Conservation (phyloP, 306 rosid genomes). For the Quercus robur region DNA sequence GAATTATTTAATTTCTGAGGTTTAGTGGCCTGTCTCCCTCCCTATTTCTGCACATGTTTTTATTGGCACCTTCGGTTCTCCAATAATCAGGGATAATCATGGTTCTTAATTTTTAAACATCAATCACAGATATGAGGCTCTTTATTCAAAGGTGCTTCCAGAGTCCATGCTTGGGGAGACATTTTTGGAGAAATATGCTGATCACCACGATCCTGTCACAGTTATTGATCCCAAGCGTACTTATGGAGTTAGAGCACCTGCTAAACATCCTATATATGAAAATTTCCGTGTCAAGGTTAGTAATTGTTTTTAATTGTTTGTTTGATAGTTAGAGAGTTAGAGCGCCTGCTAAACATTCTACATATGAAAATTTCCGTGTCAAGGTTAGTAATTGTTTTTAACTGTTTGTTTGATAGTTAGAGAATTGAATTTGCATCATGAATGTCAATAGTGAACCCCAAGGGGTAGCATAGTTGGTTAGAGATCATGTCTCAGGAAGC, state of each 20-base stretch:
- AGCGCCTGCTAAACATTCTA: slow-evolving; percentile 76
- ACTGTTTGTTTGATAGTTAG: slow-evolving; percentile 4
- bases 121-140: slow-evolving; percentile 62
- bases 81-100: not conserved
- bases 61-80: not conserved
- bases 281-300: slow-evolving; percentile 96
- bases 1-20: slow-evolving; percentile 4
- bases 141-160: slow-evolving; percentile 61
- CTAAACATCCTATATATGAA: slow-evolving; percentile 85
- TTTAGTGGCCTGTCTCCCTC: not conserved
- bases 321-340: slow-evolving; percentile 3
- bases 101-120: slow-evolving; percentile 8
- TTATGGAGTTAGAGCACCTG: slow-evolving; percentile 66
- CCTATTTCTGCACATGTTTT: not conserved
- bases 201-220: slow-evolving; percentile 83
- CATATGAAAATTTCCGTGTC: slow-evolving; percentile 90
- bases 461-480: no score
- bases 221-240: slow-evolving; percentile 61
- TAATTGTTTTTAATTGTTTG: slow-evolving; percentile 1
- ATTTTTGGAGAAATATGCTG: slow-evolving; percentile 51
- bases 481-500: no score
- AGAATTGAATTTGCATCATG: not conserved
- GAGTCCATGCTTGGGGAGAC: slow-evolving; percentile 51
- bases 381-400: slow-evolving; percentile 46
- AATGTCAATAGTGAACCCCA: not conserved